Conservation (phyloP, 495 filamentous ascomycete genomes). For the Aspergillus affinis region DNA sequence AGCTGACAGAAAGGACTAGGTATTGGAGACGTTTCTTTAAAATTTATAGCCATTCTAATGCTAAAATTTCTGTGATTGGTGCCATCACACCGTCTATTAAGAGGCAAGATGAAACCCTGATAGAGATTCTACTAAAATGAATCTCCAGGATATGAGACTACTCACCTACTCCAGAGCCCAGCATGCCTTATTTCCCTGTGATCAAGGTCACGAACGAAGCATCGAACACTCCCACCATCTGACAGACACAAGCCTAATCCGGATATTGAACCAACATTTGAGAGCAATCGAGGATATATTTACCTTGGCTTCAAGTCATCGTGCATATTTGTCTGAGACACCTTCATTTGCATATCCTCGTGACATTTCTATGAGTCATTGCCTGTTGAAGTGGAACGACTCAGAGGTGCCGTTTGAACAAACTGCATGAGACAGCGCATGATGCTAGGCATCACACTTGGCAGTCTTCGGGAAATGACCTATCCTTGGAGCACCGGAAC, state of each 20-base stretch:
- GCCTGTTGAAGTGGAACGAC: background rate
- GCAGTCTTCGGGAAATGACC: background rate
- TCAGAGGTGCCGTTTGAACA: background rate
- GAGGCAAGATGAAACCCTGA: background rate
- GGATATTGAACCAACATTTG: background rate
- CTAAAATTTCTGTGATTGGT: background rate
- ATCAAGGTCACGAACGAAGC: background rate
- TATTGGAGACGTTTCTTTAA: background rate
- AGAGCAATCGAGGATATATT: background rate
- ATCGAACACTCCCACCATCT: background rate
- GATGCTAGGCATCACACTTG: background rate
- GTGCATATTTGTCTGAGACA: background rate
- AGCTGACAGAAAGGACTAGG: background rate
- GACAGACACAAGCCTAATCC: background rate
- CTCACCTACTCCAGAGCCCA: background rate
- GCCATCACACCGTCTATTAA: background rate
- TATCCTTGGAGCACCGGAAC: background rate
- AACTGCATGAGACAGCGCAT: background rate
- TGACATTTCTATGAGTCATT: background rate
- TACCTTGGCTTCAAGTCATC: background rate
- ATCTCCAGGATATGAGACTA: background rate
- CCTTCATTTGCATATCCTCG: background rate
- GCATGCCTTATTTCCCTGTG: background rate
- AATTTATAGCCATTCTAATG: no score
- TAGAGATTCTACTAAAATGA: background rate